A percentile compares a stretch with the other conserved stretches of the same genome.
These are phyloP conservation scores for Cadophora sp. DNA, from an alignment of 2,329 filamentous ascomycete species.

Conservation along the genomic window DNA sequence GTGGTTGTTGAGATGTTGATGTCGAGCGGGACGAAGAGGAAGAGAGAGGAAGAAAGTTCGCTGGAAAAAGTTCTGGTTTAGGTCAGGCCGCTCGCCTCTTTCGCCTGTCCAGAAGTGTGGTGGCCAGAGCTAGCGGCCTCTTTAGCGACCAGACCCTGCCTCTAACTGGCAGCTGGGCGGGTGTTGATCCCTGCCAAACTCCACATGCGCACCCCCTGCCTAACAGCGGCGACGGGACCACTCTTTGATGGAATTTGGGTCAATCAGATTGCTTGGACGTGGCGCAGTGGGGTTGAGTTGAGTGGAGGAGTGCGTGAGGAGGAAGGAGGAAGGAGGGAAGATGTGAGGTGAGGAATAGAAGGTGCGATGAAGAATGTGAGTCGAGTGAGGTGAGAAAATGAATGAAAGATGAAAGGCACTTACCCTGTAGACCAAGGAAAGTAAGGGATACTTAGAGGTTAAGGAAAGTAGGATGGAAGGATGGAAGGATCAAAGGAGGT, in stretches of 20 bases:
- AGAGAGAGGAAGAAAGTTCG: slow-evolving; percentile 20
- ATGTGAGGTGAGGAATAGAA: neutral
- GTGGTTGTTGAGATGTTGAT: neutral
- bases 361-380: too few relatives aligned
- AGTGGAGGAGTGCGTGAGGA: neutral
- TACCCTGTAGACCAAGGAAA: too few relatives aligned
- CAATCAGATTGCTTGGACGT: slow-evolving; percentile 8
- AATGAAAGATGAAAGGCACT: too few relatives aligned
- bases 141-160: slow-evolving; percentile 1
- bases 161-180: neutral
- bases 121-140: slow-evolving; percentile 3
- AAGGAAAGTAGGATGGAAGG: too few relatives aligned
- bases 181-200: too few relatives aligned
- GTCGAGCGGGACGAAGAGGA: slow-evolving; percentile 14
- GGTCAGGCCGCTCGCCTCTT: neutral
- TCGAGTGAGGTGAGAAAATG: too few relatives aligned
- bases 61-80: slow-evolving; percentile 12
- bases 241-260: neutral
- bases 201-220: neutral
- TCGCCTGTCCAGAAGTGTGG: too few relatives aligned
- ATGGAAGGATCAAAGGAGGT: too few relatives aligned
- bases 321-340: neutral
- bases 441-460: too few relatives aligned
- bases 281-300: slow-evolving; percentile 15
- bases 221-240: slow-evolving; percentile 4